These are phyloP conservation scores for Cladosporium sp. DNA, from an alignment of 2,329 filamentous ascomycete species.

Conservation along the genomic window DNA sequence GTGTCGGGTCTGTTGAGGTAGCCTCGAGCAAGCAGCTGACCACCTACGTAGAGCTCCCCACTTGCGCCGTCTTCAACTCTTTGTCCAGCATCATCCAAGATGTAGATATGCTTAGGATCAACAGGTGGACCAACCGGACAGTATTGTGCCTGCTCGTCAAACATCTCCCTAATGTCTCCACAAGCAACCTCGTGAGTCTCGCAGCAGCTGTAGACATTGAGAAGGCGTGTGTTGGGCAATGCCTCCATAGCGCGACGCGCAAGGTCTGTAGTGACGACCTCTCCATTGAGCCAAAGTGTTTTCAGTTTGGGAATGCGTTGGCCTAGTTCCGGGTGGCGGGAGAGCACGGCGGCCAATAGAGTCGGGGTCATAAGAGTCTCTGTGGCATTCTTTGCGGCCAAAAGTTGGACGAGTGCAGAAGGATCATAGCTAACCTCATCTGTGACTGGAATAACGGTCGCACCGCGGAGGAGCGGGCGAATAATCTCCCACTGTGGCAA, in stretches of 20 bases:
- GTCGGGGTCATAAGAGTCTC: conserved; percentile 85
- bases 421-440: conserved; percentile 79
- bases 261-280: conserved; percentile 78
- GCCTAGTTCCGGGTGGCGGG: conserved; percentile 63
- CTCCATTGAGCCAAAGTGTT: conserved; percentile 77
- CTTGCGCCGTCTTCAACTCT: conserved; percentile 61
- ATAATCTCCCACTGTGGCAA: conserved; percentile 68
- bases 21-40: conserved; percentile 69
- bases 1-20: conserved; percentile 80
- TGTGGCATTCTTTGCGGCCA: conserved; percentile 66
- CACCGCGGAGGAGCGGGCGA: conserved; percentile 72
- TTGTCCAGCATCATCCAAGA: conserved; percentile 68
- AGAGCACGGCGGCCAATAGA: conserved; percentile 70
- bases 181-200: conserved; percentile 80
- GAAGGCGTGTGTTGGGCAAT: conserved; percentile 66
- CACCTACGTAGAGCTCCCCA: conserved; percentile 75
- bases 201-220: conserved; percentile 81
- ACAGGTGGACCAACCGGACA: conserved; percentile 73
- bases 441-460: conserved; percentile 72
- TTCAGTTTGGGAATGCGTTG: conserved; percentile 64
- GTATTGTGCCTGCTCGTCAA: conserved; percentile 61
- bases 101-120: conserved; percentile 68
- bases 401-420: conserved; percentile 68
- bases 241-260: conserved; percentile 67
- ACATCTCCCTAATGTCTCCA: conserved; percentile 69